Conservation (phyloP, 345 rosid species). For the Eutrema yunnanense region DNA sequence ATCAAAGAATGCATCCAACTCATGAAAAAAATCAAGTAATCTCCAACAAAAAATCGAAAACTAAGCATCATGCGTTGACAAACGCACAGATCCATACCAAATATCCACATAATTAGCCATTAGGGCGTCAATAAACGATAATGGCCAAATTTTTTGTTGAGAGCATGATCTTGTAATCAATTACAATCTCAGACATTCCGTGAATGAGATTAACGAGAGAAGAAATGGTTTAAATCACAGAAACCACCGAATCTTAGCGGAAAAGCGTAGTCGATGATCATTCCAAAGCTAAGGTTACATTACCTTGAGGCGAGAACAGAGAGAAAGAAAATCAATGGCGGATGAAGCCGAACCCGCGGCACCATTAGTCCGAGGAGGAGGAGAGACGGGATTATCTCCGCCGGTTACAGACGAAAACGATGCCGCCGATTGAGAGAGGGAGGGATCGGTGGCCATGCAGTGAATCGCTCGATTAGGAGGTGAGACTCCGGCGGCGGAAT, state of each 20-base stretch:
- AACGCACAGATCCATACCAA: background rate
- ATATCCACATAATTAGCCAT: background rate
- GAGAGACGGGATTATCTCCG: slow-evolving; percentile 25
- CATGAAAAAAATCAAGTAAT: background rate
- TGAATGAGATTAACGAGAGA: background rate
- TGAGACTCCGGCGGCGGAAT: slow-evolving; percentile 24
- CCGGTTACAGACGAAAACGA: slow-evolving; percentile 18
- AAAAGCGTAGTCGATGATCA: background rate
- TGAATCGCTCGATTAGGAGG: slow-evolving; percentile 26
- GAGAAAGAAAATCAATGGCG: slow-evolving; percentile 84
- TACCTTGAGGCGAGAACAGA: slow-evolving; percentile 90
- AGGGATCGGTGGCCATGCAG: slow-evolving; percentile 41
- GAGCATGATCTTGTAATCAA: background rate
- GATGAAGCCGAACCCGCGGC: slow-evolving; percentile 43
- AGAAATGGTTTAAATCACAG: background rate
- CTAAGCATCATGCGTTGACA: background rate
- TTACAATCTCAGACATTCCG: background rate
- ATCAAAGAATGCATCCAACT: background rate
- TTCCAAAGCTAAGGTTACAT: background rate
- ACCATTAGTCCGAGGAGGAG: background rate
- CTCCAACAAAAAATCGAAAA: background rate
- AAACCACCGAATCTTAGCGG: background rate
- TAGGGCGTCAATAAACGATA: background rate
- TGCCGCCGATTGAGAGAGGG: slow-evolving; percentile 38
- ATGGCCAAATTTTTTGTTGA: background rate